Percentiles rank a stretch among this genome's conserved stretches.
Evolutionary conservation across 2,329 filamentous ascomycete species (phyloP).

Genomic region (Colletotrichum sp.): DNA sequence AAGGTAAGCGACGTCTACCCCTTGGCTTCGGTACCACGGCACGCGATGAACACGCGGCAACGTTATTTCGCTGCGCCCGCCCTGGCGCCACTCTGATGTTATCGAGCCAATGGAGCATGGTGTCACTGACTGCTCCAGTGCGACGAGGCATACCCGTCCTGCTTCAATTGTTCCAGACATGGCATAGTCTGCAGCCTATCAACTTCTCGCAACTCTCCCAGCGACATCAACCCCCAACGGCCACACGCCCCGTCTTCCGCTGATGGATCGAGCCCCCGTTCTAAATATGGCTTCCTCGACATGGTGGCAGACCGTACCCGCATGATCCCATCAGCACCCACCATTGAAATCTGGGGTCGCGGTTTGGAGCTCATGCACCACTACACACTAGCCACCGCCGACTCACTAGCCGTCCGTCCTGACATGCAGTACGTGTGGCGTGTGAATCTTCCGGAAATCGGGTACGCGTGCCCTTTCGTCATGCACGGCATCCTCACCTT

Average conservation of each 20-base stretch:
- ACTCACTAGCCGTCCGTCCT: conserved; percentile 24
- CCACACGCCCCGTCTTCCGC: neutral
- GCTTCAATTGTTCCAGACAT: conserved; percentile 34
- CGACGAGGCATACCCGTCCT: conserved; percentile 31
- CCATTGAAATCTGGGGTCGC: conserved; percentile 8
- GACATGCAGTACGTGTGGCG: conserved; percentile 32
- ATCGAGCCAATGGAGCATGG: neutral
- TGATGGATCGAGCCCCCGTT: neutral
- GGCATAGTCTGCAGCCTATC: conserved; percentile 32
- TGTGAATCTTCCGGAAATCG: conserved; percentile 28
- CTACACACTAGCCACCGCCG: conserved; percentile 29
- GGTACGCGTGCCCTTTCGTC: conserved; percentile 31
- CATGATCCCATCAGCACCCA: neutral
- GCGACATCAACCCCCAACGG: neutral
- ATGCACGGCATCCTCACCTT: conserved; percentile 34
- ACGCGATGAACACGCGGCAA: neutral
- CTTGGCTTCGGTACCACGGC: neutral
- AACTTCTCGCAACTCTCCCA: neutral
- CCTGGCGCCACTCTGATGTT: neutral
- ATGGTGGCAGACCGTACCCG: neutral
- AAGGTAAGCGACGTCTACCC: conserved; percentile 28
- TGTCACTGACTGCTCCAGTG: conserved; percentile 14
- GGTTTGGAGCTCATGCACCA: conserved; percentile 36
- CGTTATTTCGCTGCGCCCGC: neutral
- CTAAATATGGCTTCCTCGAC: neutral